Evolutionary conservation across 495 filamentous ascomycete species (phyloP).

Genomic region (Tuber microsphaerosporum): DNA sequence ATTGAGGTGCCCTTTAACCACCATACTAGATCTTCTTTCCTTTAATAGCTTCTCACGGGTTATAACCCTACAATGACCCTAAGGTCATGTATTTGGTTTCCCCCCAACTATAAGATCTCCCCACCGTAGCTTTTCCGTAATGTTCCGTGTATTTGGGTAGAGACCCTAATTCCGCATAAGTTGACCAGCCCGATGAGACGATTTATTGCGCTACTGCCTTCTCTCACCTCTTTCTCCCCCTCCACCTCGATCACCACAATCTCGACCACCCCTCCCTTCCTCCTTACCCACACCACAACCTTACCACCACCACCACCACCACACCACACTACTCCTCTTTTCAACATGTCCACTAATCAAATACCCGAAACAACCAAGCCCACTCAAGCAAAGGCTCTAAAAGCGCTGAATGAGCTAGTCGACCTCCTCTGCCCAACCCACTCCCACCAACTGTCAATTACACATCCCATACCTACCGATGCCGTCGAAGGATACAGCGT

Average conservation of each 20-base stretch:
- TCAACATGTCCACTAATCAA: background rate
- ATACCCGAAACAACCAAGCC: background rate
- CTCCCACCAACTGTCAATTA: background rate
- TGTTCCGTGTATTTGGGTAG: background rate
- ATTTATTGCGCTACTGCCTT: accelerated
- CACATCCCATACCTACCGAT: background rate
- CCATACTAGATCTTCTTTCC: background rate
- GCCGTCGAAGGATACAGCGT: background rate
- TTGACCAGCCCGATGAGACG: background rate
- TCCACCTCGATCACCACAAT: background rate
- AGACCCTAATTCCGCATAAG: background rate
- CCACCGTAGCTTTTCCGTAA: background rate
- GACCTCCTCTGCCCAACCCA: background rate
- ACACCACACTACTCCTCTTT: background rate
- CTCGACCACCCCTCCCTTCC: background rate
- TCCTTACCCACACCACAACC: background rate
- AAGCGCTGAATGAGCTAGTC: background rate
- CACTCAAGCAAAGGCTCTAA: background rate
- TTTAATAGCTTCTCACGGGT: background rate
- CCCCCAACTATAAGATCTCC: background rate
- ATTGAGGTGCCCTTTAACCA: accelerated
- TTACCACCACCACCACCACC: background rate
- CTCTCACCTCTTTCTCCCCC: background rate
- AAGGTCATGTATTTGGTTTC: background rate
- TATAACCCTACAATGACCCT: background rate